Evolutionary conservation across 768 basidiomycete species (phyloP), one percentile per base, ranked within the genome.

Genomic region (Russula abietina): DNA sequence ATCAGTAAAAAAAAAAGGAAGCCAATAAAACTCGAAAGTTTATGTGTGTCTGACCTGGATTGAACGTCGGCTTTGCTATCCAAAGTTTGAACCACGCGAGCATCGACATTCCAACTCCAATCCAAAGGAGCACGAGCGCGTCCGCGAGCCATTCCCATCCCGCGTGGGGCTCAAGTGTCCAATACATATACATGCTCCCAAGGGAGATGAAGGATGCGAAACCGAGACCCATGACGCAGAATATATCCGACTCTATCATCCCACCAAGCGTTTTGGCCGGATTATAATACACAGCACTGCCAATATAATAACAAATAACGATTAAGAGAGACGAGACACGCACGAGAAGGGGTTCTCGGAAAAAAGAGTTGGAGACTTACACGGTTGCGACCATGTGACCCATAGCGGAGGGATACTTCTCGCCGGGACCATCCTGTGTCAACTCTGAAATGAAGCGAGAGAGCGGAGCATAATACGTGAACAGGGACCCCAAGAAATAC

Each of bases 361-460:
- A 11, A 36, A 11, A 48, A 12, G 66, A 22, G 19, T 9, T 17
- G 32, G 45, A 36, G 22, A 41, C 88, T 71, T 72, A 94, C 93
- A 97, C 82, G 2, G 94, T 94, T 10, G 94, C 92, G 10, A 96
- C 88, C 87, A 96, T 86, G 75, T 97, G 94, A 1, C 87, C 92
- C 63, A 88, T 87, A 11, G 88, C 85, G 16, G 87, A 84, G 2
- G 90, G 89, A n/a, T 73, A 72, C 19, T 74, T 73, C 5, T 69
- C 70, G 17, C 78, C 77, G 10, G 78, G 76, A 63, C 82, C 75
- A 48, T 80, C 78, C 68, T 81, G 77, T 8, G 83, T 76, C 65
- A 87, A 67, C 70, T 86, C 83, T 4, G 85, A 80, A 64, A 95
- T 80, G 53, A 90, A 73, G 9, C 79, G 78, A 11, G 93, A 86